A percentile compares a stretch with the other conserved stretches of the same genome.
phyloP scores from a whole-genome alignment of 139 green algal species.

The Penium margaritaceum region DNA sequence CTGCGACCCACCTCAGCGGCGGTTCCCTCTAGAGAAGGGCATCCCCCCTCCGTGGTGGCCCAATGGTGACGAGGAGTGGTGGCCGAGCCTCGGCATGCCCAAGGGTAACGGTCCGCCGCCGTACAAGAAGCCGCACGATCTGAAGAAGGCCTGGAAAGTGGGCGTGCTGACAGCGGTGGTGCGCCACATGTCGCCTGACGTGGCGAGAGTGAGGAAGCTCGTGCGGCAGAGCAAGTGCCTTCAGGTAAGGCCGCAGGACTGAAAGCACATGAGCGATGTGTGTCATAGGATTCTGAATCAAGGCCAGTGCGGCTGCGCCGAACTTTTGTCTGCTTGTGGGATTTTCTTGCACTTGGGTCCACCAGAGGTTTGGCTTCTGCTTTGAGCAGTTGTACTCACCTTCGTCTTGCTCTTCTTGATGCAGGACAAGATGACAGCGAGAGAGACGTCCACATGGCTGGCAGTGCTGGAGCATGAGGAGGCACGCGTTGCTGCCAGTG shows the following conservation, averaged over 20 bases:
- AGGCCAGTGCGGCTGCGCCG: too few species aligned
- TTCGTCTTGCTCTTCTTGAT: too few species aligned
- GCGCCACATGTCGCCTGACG: constrained; percentile 44
- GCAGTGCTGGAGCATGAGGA: constrained; percentile 40
- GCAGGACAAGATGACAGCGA: constrained; percentile 47
- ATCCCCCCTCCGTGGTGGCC: constrained; percentile 39
- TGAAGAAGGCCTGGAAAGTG: constrained; percentile 47
- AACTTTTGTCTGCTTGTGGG: too few species aligned
- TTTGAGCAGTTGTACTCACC: too few species aligned
- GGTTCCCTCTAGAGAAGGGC: constrained; percentile 39
- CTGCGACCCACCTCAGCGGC: constrained; percentile 34
- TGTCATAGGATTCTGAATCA: too few species aligned
- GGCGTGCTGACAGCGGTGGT: constrained; percentile 42
- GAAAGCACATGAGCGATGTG: too few species aligned
- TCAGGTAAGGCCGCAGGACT: too few species aligned
- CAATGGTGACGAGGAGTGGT: constrained; percentile 40
- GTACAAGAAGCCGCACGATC: constrained; percentile 44
- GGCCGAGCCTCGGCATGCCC: constrained; percentile 28
- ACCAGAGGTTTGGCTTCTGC: too few species aligned
- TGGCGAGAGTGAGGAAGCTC: constrained; percentile 40
- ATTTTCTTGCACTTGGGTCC: too few species aligned
- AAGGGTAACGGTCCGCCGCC: constrained; percentile 25
- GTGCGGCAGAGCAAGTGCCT: constrained; percentile 42
- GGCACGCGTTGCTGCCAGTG: background rate
- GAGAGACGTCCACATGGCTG: constrained; percentile 43